These are phyloP conservation scores for Carex kokanica DNA, from an alignment of 176 grass and related monocot species.

Conservation along the genomic window DNA sequence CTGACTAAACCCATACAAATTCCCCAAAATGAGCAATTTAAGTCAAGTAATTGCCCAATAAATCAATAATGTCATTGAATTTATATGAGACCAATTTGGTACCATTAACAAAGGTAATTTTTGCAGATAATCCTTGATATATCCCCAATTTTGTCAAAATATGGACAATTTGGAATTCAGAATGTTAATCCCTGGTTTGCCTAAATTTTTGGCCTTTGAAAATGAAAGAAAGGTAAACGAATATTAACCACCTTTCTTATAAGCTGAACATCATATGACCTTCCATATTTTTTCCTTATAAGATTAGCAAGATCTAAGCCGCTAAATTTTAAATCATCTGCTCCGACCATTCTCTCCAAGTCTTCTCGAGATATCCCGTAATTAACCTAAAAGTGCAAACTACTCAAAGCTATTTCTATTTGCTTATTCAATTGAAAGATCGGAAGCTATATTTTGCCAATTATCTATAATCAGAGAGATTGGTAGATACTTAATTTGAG, in stretches of 20 bases:
- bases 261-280: constrained; percentile 86
- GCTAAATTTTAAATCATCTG: constrained; percentile 55
- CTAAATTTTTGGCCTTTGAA: neutral
- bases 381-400: constrained; percentile 24
- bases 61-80: neutral
- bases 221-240: neutral
- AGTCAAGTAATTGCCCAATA: neutral
- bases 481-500: neutral
- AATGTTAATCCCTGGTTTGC: neutral
- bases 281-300: constrained; percentile 82
- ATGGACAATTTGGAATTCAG: neutral
- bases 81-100: neutral
- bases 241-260: constrained; percentile 56
- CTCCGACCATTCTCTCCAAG: constrained; percentile 62
- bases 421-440: neutral
- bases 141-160: neutral
- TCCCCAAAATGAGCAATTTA: neutral
- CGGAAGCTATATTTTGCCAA: neutral
- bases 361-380: constrained; percentile 40
- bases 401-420: neutral
- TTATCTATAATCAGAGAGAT: neutral
- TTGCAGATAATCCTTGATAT: neutral
- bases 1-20: neutral
- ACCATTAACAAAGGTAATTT: neutral
- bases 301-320: constrained; percentile 78